Conservation (phyloP, 108 stramenopile genomes). For the Aurantiochytrium sp. region DNA sequence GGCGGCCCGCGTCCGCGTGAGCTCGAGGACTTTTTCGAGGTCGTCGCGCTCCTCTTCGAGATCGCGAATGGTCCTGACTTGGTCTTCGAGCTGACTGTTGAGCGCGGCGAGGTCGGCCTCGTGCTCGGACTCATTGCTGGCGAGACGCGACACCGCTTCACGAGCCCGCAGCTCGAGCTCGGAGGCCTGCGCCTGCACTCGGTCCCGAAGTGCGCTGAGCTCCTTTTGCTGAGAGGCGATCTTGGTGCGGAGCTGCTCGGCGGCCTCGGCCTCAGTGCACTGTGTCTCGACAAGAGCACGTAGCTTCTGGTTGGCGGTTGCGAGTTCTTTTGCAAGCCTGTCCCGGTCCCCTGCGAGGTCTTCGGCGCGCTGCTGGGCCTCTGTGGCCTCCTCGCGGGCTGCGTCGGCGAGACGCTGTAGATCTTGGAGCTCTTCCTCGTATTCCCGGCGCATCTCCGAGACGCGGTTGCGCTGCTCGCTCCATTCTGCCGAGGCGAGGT, state of each 20-base stretch:
- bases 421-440: neutral
- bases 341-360: neutral
- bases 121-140: neutral
- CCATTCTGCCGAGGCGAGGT: slow-evolving; percentile 17
- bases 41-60: neutral
- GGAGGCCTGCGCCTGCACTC: neutral
- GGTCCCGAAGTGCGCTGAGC: neutral
- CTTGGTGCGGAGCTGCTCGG: neutral
- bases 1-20: neutral
- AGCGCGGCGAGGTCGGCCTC: neutral
- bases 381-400: neutral
- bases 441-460: neutral
- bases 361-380: neutral
- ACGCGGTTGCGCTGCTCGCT: neutral
- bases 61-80: neutral
- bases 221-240: neutral
- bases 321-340: neutral
- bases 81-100: neutral
- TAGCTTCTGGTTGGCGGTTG: neutral
- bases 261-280: neutral
- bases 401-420: neutral
- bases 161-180: neutral
- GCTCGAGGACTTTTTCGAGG: neutral
- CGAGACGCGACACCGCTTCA: neutral
- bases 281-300: neutral